Conservation (phyloP, 1,139 yeast genomes). For the Insectozyma bohioensis region DNA sequence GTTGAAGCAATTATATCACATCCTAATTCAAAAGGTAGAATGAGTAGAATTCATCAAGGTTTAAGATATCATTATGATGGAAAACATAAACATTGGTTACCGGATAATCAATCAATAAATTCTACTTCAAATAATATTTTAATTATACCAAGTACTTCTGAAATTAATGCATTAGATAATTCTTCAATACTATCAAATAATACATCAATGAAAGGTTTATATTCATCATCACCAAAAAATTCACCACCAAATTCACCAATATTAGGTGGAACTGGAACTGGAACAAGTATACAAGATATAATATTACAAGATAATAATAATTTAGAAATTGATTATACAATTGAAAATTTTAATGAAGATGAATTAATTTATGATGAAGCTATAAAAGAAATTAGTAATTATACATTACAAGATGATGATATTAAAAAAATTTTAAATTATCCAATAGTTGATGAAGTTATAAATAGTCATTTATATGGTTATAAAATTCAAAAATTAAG, state of each 20-base stretch:
- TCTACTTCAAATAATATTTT: constrained; percentile 7
- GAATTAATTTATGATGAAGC: constrained; percentile 38
- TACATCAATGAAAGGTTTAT: constrained; percentile 36
- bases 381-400: constrained; percentile 36
- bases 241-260: constrained; percentile 25
- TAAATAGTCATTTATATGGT: constrained; percentile 44
- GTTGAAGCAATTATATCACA: constrained; percentile 71
- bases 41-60: constrained; percentile 80
- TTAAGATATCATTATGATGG: constrained; percentile 80
- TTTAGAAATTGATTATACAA: constrained; percentile 25
- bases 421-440: constrained; percentile 39
- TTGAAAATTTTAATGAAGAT: constrained; percentile 42
- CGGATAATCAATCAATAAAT: constrained; percentile 26
- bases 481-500: constrained; percentile 43
- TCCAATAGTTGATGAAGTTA: constrained; percentile 46
- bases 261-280: constrained; percentile 7
- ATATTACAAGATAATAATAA: constrained; percentile 26
- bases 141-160: constrained; percentile 28
- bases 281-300: constrained; percentile 26
- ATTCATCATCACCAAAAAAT: constrained; percentile 27
- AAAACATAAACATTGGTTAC: constrained; percentile 81
- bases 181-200: constrained; percentile 34
- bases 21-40: constrained; percentile 63
- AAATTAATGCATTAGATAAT: constrained; percentile 25
- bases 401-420: constrained; percentile 37